Evolutionary conservation across 148 eudicot genomes (phyloP).

Genomic region (Polygonum maritimum): DNA sequence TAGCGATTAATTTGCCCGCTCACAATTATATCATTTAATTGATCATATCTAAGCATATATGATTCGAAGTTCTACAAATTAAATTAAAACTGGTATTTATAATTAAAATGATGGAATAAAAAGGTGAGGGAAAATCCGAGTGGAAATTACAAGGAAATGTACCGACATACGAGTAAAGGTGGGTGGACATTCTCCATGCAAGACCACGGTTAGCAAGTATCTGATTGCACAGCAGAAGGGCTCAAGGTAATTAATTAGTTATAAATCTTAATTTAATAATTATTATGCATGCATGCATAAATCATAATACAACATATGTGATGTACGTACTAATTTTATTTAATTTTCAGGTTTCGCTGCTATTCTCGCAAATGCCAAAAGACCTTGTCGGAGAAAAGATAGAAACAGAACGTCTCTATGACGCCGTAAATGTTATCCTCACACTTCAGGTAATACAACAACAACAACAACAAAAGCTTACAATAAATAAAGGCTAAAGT

Average conservation of each 20-base stretch:
- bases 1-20: no score
- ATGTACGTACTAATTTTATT: neutral
- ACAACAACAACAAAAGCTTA: no score
- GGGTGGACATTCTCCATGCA: constrained; percentile 61
- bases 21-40: neutral
- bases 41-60: no score
- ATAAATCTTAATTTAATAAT: no score
- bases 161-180: constrained; percentile 49
- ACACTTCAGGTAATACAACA: constrained; percentile 37
- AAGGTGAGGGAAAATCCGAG: constrained; percentile 45
- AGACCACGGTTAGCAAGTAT: constrained; percentile 78
- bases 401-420: constrained; percentile 32
- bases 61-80: neutral
- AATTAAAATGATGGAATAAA: constrained; percentile 16
- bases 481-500: neutral
- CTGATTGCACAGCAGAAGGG: constrained; percentile 68
- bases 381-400: constrained; percentile 40
- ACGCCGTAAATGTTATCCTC: constrained; percentile 58
- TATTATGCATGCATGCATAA: no score
- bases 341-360: constrained; percentile 29
- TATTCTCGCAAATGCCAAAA: constrained; percentile 37
- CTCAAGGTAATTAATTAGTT: constrained; percentile 36
- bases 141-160: constrained; percentile 39
- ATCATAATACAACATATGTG: no score
- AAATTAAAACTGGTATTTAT: neutral